A percentile compares a stretch with the other conserved stretches of the same genome.
Conservation (phyloP, 2,329 filamentous ascomycete genomes). For the Thielaviopsis punctulata region DNA sequence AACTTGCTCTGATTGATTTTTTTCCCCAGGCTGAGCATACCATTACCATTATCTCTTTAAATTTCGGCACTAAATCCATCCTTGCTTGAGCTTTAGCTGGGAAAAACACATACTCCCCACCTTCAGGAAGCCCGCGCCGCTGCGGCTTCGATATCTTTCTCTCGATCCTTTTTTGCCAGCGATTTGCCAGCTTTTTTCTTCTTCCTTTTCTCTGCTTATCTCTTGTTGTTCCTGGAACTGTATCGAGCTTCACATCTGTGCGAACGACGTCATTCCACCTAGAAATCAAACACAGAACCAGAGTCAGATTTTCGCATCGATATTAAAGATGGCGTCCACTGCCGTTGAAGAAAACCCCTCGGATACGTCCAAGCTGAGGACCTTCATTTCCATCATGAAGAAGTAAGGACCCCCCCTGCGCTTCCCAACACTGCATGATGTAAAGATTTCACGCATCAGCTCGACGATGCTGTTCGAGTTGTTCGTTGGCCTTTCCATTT, state of each 20-base stretch:
- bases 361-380: conserved; percentile 8
- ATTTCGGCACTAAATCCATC: not conserved
- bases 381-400: conserved; percentile 10
- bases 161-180: not conserved
- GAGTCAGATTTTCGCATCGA: not conserved
- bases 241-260: not conserved
- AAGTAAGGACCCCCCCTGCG: conserved; percentile 8
- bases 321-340: conserved; percentile 7
- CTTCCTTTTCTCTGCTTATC: not conserved
- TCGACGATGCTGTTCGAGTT: not conserved
- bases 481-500: not conserved
- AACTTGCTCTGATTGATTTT: not conserved
- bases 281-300: not conserved
- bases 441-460: not conserved
- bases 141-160: not conserved
- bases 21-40: too few relatives aligned
- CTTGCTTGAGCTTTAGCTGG: not conserved
- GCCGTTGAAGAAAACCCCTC: conserved; percentile 9
- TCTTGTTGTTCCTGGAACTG: not conserved
- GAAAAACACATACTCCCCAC: not conserved
- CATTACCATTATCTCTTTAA: too few relatives aligned
- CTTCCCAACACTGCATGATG: not conserved
- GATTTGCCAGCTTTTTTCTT: not conserved
- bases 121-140: not conserved
- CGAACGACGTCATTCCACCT: not conserved